These are phyloP conservation scores for Teunomyces lycoperdinae DNA, from an alignment of 805 yeast species.

Conservation along the genomic window DNA sequence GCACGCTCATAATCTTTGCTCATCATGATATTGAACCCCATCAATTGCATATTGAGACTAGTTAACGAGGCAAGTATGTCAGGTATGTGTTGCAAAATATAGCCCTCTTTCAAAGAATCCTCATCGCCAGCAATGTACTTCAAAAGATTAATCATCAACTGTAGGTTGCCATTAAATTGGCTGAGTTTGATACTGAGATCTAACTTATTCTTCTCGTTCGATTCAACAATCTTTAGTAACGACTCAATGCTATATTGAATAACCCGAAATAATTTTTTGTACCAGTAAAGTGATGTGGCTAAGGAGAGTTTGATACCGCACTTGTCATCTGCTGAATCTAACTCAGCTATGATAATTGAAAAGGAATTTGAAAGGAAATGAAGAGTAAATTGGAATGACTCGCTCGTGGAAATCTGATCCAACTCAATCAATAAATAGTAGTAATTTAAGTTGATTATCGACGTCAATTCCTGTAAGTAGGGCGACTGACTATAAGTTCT, in stretches of 20 bases:
- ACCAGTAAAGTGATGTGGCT: slow-evolving; percentile 29
- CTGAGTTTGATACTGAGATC: slow-evolving; percentile 22
- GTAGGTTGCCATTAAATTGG: slow-evolving; percentile 34
- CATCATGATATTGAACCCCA: slow-evolving; percentile 19
- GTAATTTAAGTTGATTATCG: slow-evolving; percentile 35
- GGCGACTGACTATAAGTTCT: slow-evolving; percentile 24
- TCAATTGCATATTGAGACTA: slow-evolving; percentile 15
- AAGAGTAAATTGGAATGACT: slow-evolving; percentile 39
- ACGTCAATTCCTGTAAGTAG: slow-evolving; percentile 30
- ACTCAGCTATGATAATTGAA: slow-evolving; percentile 29
- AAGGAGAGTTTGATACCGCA: slow-evolving; percentile 15
- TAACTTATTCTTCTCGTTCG: slow-evolving; percentile 8
- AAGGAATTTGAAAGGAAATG: slow-evolving; percentile 42
- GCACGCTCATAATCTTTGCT: slow-evolving; percentile 11
- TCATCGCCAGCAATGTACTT: slow-evolving; percentile 17
- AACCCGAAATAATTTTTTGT: slow-evolving; percentile 35
- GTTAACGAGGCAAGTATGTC: slow-evolving; percentile 7
- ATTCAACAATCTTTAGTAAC: slow-evolving; percentile 15
- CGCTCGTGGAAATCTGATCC: slow-evolving; percentile 37
- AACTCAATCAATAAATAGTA: slow-evolving; percentile 39
- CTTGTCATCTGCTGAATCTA: slow-evolving; percentile 6
- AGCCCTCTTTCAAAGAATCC: slow-evolving; percentile 1
- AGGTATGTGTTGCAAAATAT: background rate
- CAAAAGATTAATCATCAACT: slow-evolving; percentile 31
- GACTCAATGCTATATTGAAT: slow-evolving; percentile 27